phyloP scores from a whole-genome alignment of 805 yeast genomes.

The Brettanomyces bruxellensis region DNA sequence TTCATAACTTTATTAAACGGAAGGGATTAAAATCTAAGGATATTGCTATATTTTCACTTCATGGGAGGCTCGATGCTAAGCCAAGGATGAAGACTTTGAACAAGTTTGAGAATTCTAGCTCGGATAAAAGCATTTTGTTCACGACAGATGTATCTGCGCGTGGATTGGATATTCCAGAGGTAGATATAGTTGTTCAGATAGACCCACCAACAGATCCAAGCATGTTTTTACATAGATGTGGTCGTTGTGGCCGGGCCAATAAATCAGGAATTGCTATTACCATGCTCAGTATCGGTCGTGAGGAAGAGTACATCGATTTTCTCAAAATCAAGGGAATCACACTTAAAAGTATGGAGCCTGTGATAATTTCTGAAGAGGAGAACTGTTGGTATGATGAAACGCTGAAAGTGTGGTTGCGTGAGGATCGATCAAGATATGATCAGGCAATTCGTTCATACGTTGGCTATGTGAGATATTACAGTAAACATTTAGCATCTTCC shows the following conservation, averaged over 20 bases:
- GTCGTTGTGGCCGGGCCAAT: slow-evolving; percentile 92
- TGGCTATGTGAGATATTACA: slow-evolving; percentile 72
- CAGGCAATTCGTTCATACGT: slow-evolving; percentile 72
- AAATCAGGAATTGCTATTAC: slow-evolving; percentile 71
- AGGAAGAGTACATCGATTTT: slow-evolving; percentile 73
- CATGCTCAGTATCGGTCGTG: slow-evolving; percentile 65
- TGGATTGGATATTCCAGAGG: slow-evolving; percentile 92
- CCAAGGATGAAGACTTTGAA: slow-evolving; percentile 68
- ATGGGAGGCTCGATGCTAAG: slow-evolving; percentile 81
- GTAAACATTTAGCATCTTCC: slow-evolving; percentile 81
- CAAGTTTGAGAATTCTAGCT: slow-evolving; percentile 41
- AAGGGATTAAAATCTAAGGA: slow-evolving; percentile 4
- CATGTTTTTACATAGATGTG: slow-evolving; percentile 86
- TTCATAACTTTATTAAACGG: slow-evolving; percentile 29
- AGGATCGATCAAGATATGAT: slow-evolving; percentile 78
- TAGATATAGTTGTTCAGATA: slow-evolving; percentile 84
- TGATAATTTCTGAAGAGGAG: slow-evolving; percentile 8
- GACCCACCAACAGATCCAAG: slow-evolving; percentile 95
- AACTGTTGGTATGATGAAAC: slow-evolving; percentile 21
- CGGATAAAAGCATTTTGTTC: slow-evolving; percentile 52
- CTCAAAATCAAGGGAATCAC: slow-evolving; percentile 62
- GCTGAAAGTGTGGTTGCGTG: slow-evolving; percentile 46
- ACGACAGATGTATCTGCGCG: slow-evolving; percentile 99
- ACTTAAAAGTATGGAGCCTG: slow-evolving; percentile 32
- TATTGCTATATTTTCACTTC: slow-evolving; percentile 56